Evolutionary conservation across 2,329 filamentous ascomycete species (phyloP).

Genomic region (Epichloe amarillans): DNA sequence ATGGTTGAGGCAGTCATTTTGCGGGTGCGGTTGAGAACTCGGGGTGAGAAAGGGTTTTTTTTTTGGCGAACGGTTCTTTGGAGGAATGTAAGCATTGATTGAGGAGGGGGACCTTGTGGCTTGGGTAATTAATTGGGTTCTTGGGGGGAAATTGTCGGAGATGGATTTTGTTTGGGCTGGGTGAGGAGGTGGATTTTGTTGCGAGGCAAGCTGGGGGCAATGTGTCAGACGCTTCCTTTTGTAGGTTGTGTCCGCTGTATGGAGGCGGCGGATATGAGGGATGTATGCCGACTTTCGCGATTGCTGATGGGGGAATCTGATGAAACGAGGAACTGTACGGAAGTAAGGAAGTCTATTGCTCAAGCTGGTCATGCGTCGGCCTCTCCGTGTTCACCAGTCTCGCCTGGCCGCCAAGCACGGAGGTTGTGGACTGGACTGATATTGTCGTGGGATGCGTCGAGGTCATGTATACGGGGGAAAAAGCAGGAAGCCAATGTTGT

Average conservation of each 20-base stretch:
- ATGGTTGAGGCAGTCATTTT: not conserved
- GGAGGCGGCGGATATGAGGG: not conserved
- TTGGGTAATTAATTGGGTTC: not conserved
- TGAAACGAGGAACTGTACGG: too few species aligned
- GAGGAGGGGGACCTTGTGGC: not conserved
- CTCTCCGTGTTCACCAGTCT: too few species aligned
- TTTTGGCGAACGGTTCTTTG: not conserved
- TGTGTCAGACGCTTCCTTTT: not conserved
- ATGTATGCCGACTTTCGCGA: not conserved
- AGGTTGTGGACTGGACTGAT: too few species aligned
- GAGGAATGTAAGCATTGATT: too few species aligned
- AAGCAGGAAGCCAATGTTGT: too few species aligned
- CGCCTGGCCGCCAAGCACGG: too few species aligned
- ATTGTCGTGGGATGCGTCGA: too few species aligned
- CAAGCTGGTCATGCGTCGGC: too few species aligned
- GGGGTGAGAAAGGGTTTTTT: not conserved
- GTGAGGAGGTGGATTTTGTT: constrained; percentile 7
- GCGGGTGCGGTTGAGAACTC: too few species aligned
- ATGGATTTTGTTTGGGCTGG: not conserved
- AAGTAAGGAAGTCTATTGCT: too few species aligned
- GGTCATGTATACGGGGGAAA: too few species aligned
- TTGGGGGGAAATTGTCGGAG: not conserved
- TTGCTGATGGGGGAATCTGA: too few species aligned
- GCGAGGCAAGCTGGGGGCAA: not conserved
- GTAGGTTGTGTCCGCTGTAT: not conserved